Evolutionary conservation across 2,329 filamentous ascomycete species (phyloP).

Genomic region (Colletotrichum brevisporum): DNA sequence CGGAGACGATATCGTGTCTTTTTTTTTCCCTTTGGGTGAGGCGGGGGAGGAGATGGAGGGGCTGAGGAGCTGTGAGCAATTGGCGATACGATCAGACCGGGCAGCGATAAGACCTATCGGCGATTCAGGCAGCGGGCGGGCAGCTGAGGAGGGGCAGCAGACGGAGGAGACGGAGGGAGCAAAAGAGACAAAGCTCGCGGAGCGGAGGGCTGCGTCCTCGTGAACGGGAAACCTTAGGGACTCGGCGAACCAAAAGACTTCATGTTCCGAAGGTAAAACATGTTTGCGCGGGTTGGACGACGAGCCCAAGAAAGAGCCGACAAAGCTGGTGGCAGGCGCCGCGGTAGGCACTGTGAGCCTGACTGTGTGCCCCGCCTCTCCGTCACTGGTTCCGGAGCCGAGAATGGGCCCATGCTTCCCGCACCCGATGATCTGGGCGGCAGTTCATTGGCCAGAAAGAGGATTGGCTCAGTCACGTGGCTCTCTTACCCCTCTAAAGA

Average conservation of each 20-base stretch:
- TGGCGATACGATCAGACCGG: constrained; percentile 5
- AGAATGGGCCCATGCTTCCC: constrained; percentile 12
- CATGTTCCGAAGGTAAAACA: constrained; percentile 37
- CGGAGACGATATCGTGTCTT: neutral
- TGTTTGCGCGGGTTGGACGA: constrained; percentile 27
- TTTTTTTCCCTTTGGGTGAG: neutral
- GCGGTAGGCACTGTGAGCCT: constrained; percentile 26
- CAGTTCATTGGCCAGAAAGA: constrained; percentile 12
- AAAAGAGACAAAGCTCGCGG: constrained; percentile 10
- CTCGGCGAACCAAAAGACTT: constrained; percentile 21
- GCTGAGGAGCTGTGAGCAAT: neutral
- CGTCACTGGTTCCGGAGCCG: constrained; percentile 40
- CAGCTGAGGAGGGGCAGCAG: neutral
- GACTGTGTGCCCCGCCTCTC: constrained; percentile 33
- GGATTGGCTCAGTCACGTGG: constrained; percentile 24
- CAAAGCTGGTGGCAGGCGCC: constrained; percentile 18
- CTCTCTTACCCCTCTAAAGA: constrained; percentile 19
- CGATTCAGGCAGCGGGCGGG: constrained; percentile 1
- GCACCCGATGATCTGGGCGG: constrained; percentile 12
- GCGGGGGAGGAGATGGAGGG: constrained; percentile 18
- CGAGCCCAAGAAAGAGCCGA: neutral
- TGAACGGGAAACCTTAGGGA: constrained; percentile 31
- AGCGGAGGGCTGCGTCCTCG: constrained; percentile 13
- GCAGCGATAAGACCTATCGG: constrained; percentile 21
- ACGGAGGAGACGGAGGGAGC: neutral